A percentile compares a stretch with the other conserved stretches of the same genome.
phyloP scores from a whole-genome alignment of 257 asterid species.

The Penstemon davidsonii region DNA sequence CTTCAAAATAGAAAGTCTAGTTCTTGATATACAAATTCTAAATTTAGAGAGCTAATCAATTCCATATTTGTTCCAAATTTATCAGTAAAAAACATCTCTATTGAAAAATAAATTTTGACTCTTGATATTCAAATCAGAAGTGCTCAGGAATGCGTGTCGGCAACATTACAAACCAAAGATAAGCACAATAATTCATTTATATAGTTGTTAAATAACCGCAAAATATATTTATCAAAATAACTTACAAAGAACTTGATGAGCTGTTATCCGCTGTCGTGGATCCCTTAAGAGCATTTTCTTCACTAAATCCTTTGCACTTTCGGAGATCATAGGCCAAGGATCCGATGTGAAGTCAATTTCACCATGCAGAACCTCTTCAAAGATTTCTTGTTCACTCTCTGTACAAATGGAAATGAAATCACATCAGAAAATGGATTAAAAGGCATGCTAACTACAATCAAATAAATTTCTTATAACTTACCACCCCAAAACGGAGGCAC shows the following conservation, averaged over 20 bases:
- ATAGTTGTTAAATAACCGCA: background rate
- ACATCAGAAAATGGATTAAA: background rate
- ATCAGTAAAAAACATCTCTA: no score
- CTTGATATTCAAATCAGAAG: no score
- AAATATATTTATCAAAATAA: background rate
- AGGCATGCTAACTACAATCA: background rate
- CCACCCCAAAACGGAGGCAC: conserved; percentile 45
- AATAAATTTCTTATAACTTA: conserved; percentile 12
- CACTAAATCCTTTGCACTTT: conserved; percentile 36
- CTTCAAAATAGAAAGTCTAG: background rate
- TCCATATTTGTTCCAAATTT: no score
- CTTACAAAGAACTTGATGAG: conserved; percentile 41
- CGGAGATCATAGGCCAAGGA: conserved; percentile 41
- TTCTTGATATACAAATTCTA: background rate
- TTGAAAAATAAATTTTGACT: no score
- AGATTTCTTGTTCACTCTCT: conserved; percentile 37
- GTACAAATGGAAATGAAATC: background rate
- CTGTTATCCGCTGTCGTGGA: conserved; percentile 33
- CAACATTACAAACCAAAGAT: background rate
- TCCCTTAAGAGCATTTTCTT: conserved; percentile 37
- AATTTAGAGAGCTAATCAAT: background rate
- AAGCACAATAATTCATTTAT: background rate
- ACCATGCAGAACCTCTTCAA: conserved; percentile 31
- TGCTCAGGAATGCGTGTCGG: no score
- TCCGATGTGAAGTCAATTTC: conserved; percentile 35